Evolutionary conservation across 352 stramenopile species (phyloP).

Genomic region (Stramenopiles sp.): DNA sequence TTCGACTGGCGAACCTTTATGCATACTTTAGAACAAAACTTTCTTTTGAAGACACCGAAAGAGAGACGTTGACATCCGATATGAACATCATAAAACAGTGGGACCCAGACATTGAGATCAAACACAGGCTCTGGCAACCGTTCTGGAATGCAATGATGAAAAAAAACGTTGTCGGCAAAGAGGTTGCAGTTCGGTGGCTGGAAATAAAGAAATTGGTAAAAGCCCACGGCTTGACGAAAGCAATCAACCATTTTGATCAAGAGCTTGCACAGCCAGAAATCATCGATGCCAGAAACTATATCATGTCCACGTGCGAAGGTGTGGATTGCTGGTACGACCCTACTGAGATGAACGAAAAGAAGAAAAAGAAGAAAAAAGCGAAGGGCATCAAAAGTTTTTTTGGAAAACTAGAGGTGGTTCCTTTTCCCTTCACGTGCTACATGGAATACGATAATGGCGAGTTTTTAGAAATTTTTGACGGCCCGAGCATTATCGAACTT

Average conservation of each 20-base stretch:
- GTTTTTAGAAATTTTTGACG: neutral
- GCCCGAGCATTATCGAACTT: constrained; percentile 4
- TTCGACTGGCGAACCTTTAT: too few species aligned
- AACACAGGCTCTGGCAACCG: constrained; percentile 3
- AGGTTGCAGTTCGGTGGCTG: neutral
- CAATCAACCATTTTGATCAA: constrained; percentile 5
- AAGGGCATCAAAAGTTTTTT: constrained; percentile 7
- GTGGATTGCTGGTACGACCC: constrained; percentile 12
- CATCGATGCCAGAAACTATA: neutral
- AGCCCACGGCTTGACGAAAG: neutral
- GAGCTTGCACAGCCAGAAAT: neutral
- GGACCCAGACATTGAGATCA: neutral
- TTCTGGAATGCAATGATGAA: constrained; percentile 5
- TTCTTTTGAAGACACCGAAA: too few species aligned
- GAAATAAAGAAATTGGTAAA: neutral
- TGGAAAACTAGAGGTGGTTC: neutral
- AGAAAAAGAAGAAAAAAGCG: neutral
- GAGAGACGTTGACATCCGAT: too few species aligned
- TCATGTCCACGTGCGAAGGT: constrained; percentile 12
- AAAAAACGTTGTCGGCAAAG: neutral
- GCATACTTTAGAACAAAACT: too few species aligned
- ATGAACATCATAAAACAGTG: neutral
- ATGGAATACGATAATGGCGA: neutral
- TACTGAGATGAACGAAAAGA: neutral
- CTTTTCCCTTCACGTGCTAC: neutral